Conservation (phyloP, 2,329 filamentous ascomycete species). For the Talaromyces atroroseus region DNA sequence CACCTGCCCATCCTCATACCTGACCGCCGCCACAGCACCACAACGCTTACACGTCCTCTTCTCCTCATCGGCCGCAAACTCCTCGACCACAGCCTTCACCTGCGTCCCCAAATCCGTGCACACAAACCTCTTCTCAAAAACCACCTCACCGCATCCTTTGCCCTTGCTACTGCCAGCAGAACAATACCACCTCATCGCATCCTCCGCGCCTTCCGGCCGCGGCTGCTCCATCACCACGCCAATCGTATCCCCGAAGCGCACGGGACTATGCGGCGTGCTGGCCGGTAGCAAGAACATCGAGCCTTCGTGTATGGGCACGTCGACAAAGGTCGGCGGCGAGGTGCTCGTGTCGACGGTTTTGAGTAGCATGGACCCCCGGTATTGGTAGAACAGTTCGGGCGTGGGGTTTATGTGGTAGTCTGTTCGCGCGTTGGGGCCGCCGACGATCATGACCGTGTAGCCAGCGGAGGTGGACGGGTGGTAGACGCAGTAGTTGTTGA, state of each 20-base stretch:
- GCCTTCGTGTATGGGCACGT: conserved; percentile 85
- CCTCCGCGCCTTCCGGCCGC: conserved; percentile 62
- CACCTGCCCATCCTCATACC: conserved; percentile 37
- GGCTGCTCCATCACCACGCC: conserved; percentile 87
- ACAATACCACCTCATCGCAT: conserved; percentile 80
- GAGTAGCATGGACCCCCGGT: conserved; percentile 87
- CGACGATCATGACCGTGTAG: conserved; percentile 88
- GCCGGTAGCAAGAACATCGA: conserved; percentile 88
- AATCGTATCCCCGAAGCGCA: conserved; percentile 89
- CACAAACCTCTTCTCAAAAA: conserved; percentile 82
- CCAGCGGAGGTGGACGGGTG: conserved; percentile 68
- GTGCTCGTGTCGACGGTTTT: conserved; percentile 69
- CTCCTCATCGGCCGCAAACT: conserved; percentile 64
- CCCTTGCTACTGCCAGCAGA: conserved; percentile 47
- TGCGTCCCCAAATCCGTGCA: conserved; percentile 88
- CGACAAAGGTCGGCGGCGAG: conserved; percentile 59
- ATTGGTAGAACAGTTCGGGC: conserved; percentile 97
- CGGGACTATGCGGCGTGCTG: conserved; percentile 96
- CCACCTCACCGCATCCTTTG: conserved; percentile 56
- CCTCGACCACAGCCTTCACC: conserved; percentile 85
- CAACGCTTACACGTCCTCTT: conserved; percentile 72
- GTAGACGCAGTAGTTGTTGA: conserved; percentile 98
- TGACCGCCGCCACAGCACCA: conserved; percentile 63
- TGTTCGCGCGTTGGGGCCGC: conserved; percentile 89
- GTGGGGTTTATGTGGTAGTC: conserved; percentile 99